Conservation (phyloP, 768 basidiomycete genomes). For the Piloderma croceum region DNA sequence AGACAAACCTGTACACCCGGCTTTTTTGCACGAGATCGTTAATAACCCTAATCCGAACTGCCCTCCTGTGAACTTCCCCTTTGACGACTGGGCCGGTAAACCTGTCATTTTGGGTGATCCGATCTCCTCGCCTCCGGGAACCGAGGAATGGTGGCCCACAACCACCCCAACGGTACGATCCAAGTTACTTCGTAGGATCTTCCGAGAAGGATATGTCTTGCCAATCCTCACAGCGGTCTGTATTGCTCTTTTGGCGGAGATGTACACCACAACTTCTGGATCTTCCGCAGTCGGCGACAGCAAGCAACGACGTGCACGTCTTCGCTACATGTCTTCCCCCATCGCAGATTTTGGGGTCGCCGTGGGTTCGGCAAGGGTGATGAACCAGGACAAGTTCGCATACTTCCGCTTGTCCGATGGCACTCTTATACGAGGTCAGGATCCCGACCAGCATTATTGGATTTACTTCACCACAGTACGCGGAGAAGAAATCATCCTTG, state of each 20-base stretch:
- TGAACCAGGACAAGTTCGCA: slow-evolving; percentile 29
- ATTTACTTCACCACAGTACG: slow-evolving; percentile 41
- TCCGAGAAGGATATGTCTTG: slow-evolving; percentile 28
- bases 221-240: slow-evolving; percentile 28
- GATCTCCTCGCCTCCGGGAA: not conserved
- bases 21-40: slow-evolving; percentile 24
- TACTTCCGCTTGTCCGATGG: slow-evolving; percentile 22
- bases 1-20: slow-evolving; percentile 13
- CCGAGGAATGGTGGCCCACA: slow-evolving; percentile 34
- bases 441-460: slow-evolving; percentile 45
- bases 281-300: too few relatives aligned
- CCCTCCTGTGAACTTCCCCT: slow-evolving; percentile 1
- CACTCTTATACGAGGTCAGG: slow-evolving; percentile 29
- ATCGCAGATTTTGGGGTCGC: slow-evolving; percentile 44
- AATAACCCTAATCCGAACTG: too few relatives aligned
- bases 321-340: slow-evolving; percentile 33
- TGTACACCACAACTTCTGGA: slow-evolving; percentile 34
- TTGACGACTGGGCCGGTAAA: slow-evolving; percentile 2
- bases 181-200: slow-evolving; percentile 22
- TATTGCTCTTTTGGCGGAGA: slow-evolving; percentile 31
- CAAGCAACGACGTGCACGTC: slow-evolving; percentile 24
- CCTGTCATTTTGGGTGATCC: slow-evolving; percentile 1
- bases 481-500: slow-evolving; percentile 37
- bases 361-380: slow-evolving; percentile 30
- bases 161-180: slow-evolving; percentile 22